Evolutionary conservation across 2,329 filamentous ascomycete species (phyloP), one percentile per base, ranked within the genome.

Genomic region (Colletotrichum gigasporum): DNA sequence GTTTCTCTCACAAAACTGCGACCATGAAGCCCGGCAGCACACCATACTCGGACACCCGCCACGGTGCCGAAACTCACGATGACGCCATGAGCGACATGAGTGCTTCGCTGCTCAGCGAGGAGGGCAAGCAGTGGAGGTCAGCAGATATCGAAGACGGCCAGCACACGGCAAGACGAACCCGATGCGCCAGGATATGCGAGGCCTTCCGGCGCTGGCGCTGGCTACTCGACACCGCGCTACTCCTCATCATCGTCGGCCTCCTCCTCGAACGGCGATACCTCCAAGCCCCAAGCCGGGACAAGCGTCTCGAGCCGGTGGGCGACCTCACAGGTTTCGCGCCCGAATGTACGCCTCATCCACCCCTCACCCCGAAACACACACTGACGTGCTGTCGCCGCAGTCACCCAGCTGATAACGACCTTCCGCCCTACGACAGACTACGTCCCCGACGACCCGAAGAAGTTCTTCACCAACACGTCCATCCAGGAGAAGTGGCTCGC

Each of bases 311-410:
- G 35, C 70, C 74, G 2, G 71, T 68, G 0, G 78, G 78, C 3
- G 79, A 81, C 57, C 67, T 81, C 20, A 78, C 78, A 2, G 78
- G 77, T 2, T 80, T 81, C 60, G 76, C 76, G 20, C 79, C 78
- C 3, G 65, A 69, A 37, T 76, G 76, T 79, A 63, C 67, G 76
- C 5, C 3, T 14, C 4, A 3, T n/a, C 2, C 22, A 12, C 37
- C 9, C 11, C 26, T 6, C 4, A 8, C 5, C 22, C 10, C 12
- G 18, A 14, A 24, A 37, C 28, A 10, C 22, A 14, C 34, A 30
- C 30, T 58, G n/a, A 41, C 18, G n/a, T n/a, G n/a, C n/a, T n/a
- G n/a, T n/a, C 44, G 10, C 18, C 22, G 2, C 37, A 79, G 76
- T 81, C 63, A 71, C 76, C 3, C 77, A 80, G 37, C 76, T 80